Evolutionary conservation across 2,329 filamentous ascomycete genomes (phyloP), one percentile per base, ranked within the genome.

Genomic region (Nigrospora oryzae): DNA sequence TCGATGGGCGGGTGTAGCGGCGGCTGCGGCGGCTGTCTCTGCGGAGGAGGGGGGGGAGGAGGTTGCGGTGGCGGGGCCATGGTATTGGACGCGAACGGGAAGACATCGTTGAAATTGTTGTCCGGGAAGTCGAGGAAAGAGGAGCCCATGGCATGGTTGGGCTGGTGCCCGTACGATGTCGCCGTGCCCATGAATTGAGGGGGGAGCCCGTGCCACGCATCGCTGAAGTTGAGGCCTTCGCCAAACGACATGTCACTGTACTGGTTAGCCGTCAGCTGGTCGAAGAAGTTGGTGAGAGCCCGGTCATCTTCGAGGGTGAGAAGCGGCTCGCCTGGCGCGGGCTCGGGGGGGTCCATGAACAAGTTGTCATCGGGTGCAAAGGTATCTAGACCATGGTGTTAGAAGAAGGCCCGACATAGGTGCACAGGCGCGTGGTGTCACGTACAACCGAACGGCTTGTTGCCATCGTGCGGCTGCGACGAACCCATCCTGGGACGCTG

Each of bases 371-470:
- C 32, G 40, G 23, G 36, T 53, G 49, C 39, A 33, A 40, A 45
- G 15, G 43, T 36, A 43, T 43, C 46, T 49, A 33, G n/a, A 33
- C 19, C 15, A 35, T 4, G n/a, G 31, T 19, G 19, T 8, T 30
- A 34, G 33, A 35, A 42, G 30, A 35, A 53, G 50, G 30, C 49
- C 49, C 30, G 57, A 45, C 33, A 53, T 51, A 43, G 59, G 54
- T 58, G 39, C 32, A 30, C 32, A 43, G 40, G n/a, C 13, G 36
- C 16, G 23, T 28, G 23, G 23, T 28, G 23, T 10, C 8, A 36
- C 81, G 55, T 73, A 86, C 82, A 86, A 57, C 82, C 83, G 72
- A 86, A 86, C 34, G 79, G 77, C 58, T 77, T 66, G 51, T 75
- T 70, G 46, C 71, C 65, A 55, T 78, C 70, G 56, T 73, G 68